A percentile compares a stretch with the other conserved stretches of the same genome.
phyloP scores from a whole-genome alignment of 1,284 basidiomycete species.

The Fomitopsis pinicola region DNA sequence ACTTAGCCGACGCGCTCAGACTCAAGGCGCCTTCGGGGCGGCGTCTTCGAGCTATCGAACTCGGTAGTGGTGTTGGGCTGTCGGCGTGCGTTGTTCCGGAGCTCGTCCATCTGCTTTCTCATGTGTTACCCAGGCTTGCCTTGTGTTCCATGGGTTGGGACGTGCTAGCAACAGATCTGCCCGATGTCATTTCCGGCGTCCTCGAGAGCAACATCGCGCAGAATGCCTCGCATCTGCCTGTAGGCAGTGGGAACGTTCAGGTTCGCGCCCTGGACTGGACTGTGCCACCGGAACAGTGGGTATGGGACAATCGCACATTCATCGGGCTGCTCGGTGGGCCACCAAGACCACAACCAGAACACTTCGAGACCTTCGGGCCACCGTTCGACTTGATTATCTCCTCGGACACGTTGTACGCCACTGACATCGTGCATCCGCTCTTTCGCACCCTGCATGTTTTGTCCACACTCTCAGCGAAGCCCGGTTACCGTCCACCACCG shows the following conservation, averaged over 20 bases:
- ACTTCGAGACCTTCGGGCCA: constrained; percentile 29
- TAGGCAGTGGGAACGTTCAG: constrained; percentile 37
- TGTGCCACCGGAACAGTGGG: constrained; percentile 48
- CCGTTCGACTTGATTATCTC: constrained; percentile 81
- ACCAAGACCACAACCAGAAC: neutral
- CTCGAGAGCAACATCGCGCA: constrained; percentile 60
- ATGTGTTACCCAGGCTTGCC: constrained; percentile 46
- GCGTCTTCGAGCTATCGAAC: constrained; percentile 59
- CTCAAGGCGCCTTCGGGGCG: constrained; percentile 14
- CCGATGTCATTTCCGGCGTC: constrained; percentile 63
- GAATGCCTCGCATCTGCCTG: constrained; percentile 41
- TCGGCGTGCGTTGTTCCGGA: constrained; percentile 52
- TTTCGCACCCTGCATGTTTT: constrained; percentile 62
- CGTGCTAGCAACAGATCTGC: constrained; percentile 78
- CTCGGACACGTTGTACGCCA: constrained; percentile 80
- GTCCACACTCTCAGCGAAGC: constrained; percentile 26
- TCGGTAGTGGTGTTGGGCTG: constrained; percentile 82
- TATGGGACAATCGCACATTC: constrained; percentile 41
- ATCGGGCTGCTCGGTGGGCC: constrained; percentile 25
- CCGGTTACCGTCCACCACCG: constrained; percentile 33
- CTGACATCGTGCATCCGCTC: constrained; percentile 64
- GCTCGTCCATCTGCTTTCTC: constrained; percentile 8
- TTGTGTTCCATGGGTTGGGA: constrained; percentile 71
- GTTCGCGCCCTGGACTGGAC: constrained; percentile 68
- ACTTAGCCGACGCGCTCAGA: constrained; percentile 40